A percentile compares a stretch with the other conserved stretches of the same genome.
These are phyloP conservation scores for Tylopilus rubrobrunneus DNA, from an alignment of 768 basidiomycete genomes.

Conservation along the genomic window DNA sequence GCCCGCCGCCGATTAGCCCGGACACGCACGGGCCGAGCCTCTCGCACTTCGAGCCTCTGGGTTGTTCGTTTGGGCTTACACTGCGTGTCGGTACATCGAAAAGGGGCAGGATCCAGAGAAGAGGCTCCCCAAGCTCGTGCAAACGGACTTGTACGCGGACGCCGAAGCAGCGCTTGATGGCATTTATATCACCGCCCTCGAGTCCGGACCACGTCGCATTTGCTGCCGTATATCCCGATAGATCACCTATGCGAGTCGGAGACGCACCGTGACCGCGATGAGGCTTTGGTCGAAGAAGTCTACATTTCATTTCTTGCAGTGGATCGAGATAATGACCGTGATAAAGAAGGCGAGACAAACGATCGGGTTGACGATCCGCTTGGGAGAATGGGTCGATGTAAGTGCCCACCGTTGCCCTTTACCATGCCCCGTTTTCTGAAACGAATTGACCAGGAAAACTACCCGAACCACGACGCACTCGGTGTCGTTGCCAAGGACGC, in stretches of 20 bases:
- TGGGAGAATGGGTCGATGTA: constrained; percentile 28
- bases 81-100: constrained; percentile 31
- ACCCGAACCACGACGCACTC: constrained; percentile 9
- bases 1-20: constrained; percentile 30
- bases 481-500: constrained; percentile 26
- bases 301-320: constrained; percentile 28
- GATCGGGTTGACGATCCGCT: constrained; percentile 22
- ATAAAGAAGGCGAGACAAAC: constrained; percentile 31
- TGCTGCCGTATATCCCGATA: constrained; percentile 24
- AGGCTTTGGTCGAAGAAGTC: constrained; percentile 13
- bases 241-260: constrained; percentile 24
- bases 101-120: constrained; percentile 30
- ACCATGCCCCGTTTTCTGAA: neutral
- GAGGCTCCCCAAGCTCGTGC: constrained; percentile 24
- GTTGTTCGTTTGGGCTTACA: constrained; percentile 33
- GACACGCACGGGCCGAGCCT: constrained; percentile 11
- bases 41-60: constrained; percentile 29
- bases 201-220: constrained; percentile 27
- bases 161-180: constrained; percentile 27
- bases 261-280: neutral
- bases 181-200: constrained; percentile 31
- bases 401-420: neutral
- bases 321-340: constrained; percentile 32
- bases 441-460: constrained; percentile 10
- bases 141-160: constrained; percentile 17